These are phyloP conservation scores for Globisporangium viniferum DNA, from an alignment of 352 stramenopile genomes.

Conservation along the genomic window DNA sequence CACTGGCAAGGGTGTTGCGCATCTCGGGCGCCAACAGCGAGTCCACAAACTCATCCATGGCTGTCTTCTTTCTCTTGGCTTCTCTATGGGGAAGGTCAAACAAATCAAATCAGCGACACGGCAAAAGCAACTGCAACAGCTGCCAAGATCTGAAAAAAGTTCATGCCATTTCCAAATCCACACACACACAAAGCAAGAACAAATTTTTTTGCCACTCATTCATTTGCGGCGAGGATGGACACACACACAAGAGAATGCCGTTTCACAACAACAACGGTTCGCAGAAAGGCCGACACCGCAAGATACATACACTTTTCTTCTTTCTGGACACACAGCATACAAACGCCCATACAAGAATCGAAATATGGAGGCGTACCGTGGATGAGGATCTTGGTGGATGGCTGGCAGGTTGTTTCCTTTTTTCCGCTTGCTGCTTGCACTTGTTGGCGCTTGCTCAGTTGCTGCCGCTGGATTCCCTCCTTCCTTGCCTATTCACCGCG, in stretches of 20 bases:
- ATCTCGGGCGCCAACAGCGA: conserved; percentile 12
- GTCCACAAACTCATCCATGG: conserved; percentile 12
- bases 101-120: conserved; percentile 12
- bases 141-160: conserved; percentile 6
- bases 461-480: neutral
- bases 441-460: neutral
- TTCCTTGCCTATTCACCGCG: neutral
- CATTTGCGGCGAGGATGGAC: neutral
- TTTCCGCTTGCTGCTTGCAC: too few species aligned
- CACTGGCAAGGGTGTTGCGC: neutral
- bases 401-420: neutral
- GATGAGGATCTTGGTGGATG: conserved; percentile 4
- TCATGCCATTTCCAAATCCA: conserved; percentile 9
- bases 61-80: neutral
- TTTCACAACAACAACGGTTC: conserved; percentile 9
- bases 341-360: conserved; percentile 1
- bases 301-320: conserved; percentile 16
- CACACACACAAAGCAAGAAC: neutral
- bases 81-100: neutral
- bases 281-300: neutral
- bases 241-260: conserved; percentile 8
- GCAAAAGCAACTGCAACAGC: conserved; percentile 2
- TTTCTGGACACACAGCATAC: neutral
- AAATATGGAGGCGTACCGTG: neutral
- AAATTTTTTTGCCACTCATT: conserved; percentile 13